These are phyloP conservation scores for Theobroma cacao DNA, from an alignment of 345 rosid genomes.

Conservation along the genomic window DNA sequence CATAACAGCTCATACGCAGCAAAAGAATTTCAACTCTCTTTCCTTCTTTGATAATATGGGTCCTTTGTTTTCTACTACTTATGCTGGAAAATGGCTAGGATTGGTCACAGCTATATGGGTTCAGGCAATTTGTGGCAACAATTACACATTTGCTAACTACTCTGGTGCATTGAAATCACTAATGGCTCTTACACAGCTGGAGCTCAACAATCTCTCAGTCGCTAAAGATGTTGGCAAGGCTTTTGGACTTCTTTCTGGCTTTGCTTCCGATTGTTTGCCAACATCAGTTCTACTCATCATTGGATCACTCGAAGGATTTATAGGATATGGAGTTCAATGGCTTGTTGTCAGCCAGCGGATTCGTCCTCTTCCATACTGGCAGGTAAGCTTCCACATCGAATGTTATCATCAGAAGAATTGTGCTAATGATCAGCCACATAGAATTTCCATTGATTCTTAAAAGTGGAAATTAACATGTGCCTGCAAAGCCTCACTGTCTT, in stretches of 20 bases:
- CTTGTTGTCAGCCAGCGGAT: constrained; percentile 56
- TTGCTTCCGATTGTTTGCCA: constrained; percentile 48
- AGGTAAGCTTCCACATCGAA: constrained; percentile 27
- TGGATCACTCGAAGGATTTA: constrained; percentile 47
- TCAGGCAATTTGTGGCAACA: constrained; percentile 61
- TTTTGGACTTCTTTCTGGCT: constrained; percentile 60
- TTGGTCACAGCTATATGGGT: constrained; percentile 64
- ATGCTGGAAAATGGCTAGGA: constrained; percentile 59
- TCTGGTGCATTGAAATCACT: constrained; percentile 60
- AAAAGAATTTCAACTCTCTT: background rate
- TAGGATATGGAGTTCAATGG: constrained; percentile 73
- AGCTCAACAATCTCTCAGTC: constrained; percentile 56
- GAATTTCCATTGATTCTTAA: background rate
- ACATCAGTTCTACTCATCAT: constrained; percentile 40
- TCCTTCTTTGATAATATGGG: background rate
- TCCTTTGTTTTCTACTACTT: constrained; percentile 12
- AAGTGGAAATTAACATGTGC: background rate
- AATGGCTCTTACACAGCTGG: constrained; percentile 48
- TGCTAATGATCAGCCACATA: background rate
- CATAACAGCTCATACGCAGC: background rate
- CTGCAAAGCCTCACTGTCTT: background rate
- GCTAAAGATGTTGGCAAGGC: constrained; percentile 72
- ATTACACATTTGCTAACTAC: constrained; percentile 63
- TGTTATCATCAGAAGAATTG: background rate
- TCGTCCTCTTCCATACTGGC: constrained; percentile 57